Conservation (phyloP, 208 protist species). For the Trichomonas gallinae region DNA sequence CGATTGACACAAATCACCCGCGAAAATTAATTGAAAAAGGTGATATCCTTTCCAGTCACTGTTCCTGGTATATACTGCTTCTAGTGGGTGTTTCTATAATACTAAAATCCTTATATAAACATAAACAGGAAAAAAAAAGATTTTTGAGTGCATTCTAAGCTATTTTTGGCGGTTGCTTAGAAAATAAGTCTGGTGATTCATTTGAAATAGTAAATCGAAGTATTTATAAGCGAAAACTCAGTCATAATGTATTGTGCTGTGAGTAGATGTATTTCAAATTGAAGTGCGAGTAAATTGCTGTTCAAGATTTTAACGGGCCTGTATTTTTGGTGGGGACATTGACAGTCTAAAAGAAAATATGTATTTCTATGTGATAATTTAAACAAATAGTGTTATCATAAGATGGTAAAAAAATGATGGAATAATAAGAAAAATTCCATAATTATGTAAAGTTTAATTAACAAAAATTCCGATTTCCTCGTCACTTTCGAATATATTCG, state of each 20-base stretch:
- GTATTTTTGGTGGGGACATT: background rate
- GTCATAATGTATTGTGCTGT: background rate
- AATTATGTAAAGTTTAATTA: background rate
- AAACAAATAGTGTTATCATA: background rate
- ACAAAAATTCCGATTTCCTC: background rate
- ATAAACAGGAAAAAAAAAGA: no score
- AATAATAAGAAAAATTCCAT: background rate
- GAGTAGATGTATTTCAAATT: background rate
- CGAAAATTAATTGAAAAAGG: no score
- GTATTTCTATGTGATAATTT: background rate
- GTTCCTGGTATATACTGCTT: no score
- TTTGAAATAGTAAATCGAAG: background rate
- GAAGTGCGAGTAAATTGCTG: no score
- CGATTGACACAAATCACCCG: no score
- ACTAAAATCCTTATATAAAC: no score
- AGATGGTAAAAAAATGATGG: no score
- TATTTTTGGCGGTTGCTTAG: background rate
- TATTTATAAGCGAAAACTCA: background rate
- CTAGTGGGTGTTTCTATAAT: no score
- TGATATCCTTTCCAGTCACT: no score
- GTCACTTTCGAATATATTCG: background rate
- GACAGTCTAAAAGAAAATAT: background rate
- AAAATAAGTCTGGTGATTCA: background rate
- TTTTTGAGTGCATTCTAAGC: background rate
- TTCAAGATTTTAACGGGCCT: background rate